These are phyloP conservation scores for Rhodotorula sp. DNA, from an alignment of 1,284 basidiomycete genomes.

Conservation along the genomic window DNA sequence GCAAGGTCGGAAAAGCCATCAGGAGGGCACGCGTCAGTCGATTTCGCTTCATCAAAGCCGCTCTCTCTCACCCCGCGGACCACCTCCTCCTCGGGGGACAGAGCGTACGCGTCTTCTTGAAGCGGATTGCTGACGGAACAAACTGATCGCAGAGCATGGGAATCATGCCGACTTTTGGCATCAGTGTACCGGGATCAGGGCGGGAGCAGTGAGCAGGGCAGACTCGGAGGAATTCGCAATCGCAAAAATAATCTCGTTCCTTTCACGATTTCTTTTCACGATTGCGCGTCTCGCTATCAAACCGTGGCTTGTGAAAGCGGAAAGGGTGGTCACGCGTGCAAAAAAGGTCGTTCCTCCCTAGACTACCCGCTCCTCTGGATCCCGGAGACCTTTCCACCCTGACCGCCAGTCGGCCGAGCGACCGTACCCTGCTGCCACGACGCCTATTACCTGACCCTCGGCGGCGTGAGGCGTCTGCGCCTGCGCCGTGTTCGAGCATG, in stretches of 20 bases:
- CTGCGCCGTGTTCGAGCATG: background rate
- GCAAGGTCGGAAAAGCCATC: constrained; percentile 79
- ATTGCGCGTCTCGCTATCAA: background rate
- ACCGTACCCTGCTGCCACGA: too few species aligned
- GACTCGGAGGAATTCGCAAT: background rate
- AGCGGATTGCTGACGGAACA: too few species aligned
- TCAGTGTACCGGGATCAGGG: constrained; percentile 20
- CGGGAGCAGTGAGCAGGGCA: background rate
- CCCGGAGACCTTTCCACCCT: background rate
- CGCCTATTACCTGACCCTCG: too few species aligned
- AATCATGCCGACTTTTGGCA: constrained; percentile 30
- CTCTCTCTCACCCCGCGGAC: background rate
- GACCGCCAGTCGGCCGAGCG: background rate
- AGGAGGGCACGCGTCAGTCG: constrained; percentile 68
- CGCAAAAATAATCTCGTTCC: background rate
- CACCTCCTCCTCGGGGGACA: background rate
- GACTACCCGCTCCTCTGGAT: background rate
- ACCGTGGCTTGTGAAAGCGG: background rate
- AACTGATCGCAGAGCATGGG: constrained; percentile 31
- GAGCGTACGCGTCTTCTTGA: background rate
- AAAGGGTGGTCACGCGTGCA: background rate
- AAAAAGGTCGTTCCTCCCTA: background rate
- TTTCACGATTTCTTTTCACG: too few species aligned
- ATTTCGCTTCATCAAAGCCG: background rate
- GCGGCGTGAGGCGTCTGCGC: background rate